Evolutionary conservation across 164 flowering plant species (phyloP), one percentile per base, ranked within the genome.

Genomic region (Saururus chinensis): DNA sequence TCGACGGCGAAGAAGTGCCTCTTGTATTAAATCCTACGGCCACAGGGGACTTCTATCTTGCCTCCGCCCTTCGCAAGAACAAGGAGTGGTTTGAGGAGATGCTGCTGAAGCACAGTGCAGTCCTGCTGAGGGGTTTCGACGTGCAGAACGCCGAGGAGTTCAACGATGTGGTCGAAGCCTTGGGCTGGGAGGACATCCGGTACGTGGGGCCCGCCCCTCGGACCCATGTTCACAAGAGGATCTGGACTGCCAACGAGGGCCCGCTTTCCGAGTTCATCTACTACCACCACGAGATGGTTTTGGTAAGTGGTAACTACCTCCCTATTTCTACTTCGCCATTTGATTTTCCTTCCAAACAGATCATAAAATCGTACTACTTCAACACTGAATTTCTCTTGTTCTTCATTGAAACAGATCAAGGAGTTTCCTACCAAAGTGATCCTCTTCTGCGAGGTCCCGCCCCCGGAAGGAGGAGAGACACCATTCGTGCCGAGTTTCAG

Each of bases 211-310:
- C 88, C 1, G 88, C 88, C 0, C 84, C 84, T 0, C 20, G 88
- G 51, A 84, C 88, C 0, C 84, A 84, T 51, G 52, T 84, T 9
- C 63, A 78, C 61, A 78, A 80, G 59, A 66, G 88, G 40, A 65
- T 81, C 0, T 84, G 79, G 79, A 84, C 88, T 0, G 88, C 85
- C 40, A 84, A 84, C 52, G 85, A 84, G 60, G 84, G 84, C 4
- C 88, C 88, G 1, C 73, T 80, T 11, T 73, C 78, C 0, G 84
- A 84, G 63, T 80, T 80, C 68, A 81, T 84, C 0, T 81, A 81
- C 78, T 81, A 76, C 62, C 88, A 84, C 60, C 88, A 84, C 70
- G 88, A 84, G 62, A 84, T 84, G 88, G 85, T 81, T 62, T 57
- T 82, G 76, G 87, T 82, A 61, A 72, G 77, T 67, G 1, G 21